These are phyloP conservation scores for Chrysoporthe puriensis DNA, from an alignment of 2,329 filamentous ascomycete species.

Conservation along the genomic window DNA sequence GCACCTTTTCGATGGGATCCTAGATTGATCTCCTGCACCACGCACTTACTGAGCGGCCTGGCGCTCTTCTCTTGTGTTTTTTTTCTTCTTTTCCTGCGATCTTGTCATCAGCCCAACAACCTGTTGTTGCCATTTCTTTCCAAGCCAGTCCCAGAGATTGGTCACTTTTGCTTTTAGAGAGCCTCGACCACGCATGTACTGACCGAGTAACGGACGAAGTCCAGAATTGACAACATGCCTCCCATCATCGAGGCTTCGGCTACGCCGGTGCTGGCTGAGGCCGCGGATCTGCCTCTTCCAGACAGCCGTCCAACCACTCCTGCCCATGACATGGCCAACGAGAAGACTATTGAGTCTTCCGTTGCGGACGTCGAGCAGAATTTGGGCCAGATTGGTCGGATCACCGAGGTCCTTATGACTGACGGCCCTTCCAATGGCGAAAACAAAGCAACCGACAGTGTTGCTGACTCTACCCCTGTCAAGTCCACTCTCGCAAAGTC, in stretches of 20 bases:
- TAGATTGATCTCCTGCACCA: no score
- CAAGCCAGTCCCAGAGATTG: background rate
- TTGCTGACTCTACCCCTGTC: background rate
- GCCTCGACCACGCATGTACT: background rate
- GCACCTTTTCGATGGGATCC: no score
- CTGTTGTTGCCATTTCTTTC: no score
- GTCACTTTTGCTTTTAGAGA: background rate
- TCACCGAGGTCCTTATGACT: background rate
- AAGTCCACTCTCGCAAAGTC: background rate
- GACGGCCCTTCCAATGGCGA: no score
- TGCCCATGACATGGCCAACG: background rate
- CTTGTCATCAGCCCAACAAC: no score
- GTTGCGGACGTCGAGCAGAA: background rate
- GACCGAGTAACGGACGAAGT: no score
- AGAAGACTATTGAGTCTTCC: background rate
- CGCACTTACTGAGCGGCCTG: no score
- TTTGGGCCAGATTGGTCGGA: background rate
- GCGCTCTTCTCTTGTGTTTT: no score
- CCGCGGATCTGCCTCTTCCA: constrained; percentile 14
- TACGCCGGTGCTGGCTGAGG: background rate
- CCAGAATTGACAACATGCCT: background rate
- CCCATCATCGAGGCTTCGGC: background rate
- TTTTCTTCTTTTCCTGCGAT: no score
- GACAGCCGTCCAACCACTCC: constrained; percentile 4
- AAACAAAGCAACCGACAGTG: background rate